A percentile compares a stretch with the other conserved stretches of the same genome.
Conservation (phyloP, 2,329 filamentous ascomycete species). For the Chrysoporthe puriensis region DNA sequence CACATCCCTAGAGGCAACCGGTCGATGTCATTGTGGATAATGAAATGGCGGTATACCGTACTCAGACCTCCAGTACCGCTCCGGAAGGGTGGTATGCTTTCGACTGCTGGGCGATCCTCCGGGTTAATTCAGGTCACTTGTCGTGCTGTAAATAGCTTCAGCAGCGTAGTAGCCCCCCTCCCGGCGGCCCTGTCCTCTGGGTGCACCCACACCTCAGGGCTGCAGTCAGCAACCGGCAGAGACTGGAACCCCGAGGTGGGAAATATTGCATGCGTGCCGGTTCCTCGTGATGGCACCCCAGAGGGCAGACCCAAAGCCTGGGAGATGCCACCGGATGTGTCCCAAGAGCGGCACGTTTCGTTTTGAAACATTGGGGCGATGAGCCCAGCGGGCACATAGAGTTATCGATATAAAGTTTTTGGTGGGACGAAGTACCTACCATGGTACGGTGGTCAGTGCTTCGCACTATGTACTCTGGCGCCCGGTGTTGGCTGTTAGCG, state of each 20-base stretch:
- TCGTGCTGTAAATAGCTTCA: constrained; percentile 9
- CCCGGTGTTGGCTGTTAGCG: no score
- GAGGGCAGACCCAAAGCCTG: neutral
- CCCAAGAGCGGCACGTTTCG: no score
- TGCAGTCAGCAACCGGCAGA: constrained; percentile 20
- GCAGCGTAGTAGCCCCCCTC: neutral
- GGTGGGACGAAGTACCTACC: no score
- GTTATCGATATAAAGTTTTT: neutral
- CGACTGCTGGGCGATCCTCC: neutral
- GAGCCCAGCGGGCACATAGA: neutral
- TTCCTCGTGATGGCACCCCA: neutral
- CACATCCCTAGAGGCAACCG: neutral
- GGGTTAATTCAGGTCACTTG: neutral
- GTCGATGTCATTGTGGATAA: constrained; percentile 4
- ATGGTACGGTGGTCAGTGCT: neutral
- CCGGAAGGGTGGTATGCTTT: neutral
- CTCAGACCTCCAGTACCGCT: neutral
- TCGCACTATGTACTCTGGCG: neutral
- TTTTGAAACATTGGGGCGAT: no score
- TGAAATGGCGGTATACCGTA: constrained; percentile 8
- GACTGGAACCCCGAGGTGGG: neutral
- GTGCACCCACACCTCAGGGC: constrained; percentile 9
- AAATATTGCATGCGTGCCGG: neutral
- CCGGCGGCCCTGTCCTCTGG: neutral
- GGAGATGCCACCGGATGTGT: neutral